Conservation (phyloP, 2,329 filamentous ascomycete genomes). For the Xylariaceae sp. region DNA sequence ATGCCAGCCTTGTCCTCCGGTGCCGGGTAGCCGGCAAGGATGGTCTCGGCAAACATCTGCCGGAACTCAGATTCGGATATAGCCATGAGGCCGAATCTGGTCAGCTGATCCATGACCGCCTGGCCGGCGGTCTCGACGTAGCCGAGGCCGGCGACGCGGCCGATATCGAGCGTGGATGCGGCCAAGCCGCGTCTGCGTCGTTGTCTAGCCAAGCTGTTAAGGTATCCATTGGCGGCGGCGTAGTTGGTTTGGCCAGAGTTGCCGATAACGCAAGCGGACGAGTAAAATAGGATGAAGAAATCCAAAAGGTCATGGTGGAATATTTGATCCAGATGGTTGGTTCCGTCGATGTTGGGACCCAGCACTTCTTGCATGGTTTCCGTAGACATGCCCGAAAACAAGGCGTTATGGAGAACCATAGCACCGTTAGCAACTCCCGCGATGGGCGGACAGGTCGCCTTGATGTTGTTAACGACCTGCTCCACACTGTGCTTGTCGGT, state of each 20-base stretch:
- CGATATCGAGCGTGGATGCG: constrained; percentile 6
- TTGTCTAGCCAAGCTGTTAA: constrained; percentile 2
- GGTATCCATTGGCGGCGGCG: constrained; percentile 3
- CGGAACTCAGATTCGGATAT: constrained; percentile 8
- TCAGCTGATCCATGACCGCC: constrained; percentile 3
- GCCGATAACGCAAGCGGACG: constrained; percentile 8
- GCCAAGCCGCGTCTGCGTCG: constrained; percentile 5
- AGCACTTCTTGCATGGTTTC: constrained; percentile 15
- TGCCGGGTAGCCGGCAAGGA: constrained; percentile 6
- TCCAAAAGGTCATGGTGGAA: constrained; percentile 24
- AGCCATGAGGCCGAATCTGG: constrained; percentile 3
- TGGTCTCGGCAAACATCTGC: constrained; percentile 8
- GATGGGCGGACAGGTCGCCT: constrained; percentile 20
- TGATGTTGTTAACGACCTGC: constrained; percentile 8
- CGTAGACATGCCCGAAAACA: constrained; percentile 15
- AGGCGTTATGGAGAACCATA: constrained; percentile 27
- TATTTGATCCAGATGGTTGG: constrained; percentile 20
- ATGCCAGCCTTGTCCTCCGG: constrained; percentile 1
- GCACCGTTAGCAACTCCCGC: constrained; percentile 30
- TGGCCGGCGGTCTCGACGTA: constrained; percentile 11
- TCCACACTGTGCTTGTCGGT: constrained; percentile 8
- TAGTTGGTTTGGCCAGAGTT: constrained; percentile 8
- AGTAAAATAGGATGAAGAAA: constrained; percentile 29
- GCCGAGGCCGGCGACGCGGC: constrained; percentile 10
- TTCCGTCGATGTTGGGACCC: constrained; percentile 27